Percentiles rank a stretch among this genome's conserved stretches.
Evolutionary conservation across 176 grass and related monocot genomes (phyloP).

Genomic region (Miscanthus lutarioriparius): DNA sequence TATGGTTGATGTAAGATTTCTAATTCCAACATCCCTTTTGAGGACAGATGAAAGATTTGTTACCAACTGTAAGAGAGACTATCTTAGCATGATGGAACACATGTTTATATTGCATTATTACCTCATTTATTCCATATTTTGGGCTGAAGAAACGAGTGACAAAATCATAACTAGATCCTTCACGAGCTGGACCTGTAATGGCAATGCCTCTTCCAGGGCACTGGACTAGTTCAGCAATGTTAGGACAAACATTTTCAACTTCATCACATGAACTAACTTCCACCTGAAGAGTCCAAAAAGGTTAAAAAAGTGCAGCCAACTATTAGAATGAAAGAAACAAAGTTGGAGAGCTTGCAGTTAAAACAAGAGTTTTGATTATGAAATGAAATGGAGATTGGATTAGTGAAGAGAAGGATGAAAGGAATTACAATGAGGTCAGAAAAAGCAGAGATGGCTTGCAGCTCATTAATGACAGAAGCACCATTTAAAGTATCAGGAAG

Average conservation of each 20-base stretch:
- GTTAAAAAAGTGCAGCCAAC: not conserved
- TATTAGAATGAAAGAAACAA: not conserved
- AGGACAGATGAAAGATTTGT: not conserved
- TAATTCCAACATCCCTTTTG: not conserved
- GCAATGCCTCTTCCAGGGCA: constrained; percentile 45
- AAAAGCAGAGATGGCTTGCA: not conserved
- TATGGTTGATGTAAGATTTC: not conserved
- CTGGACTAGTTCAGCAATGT: constrained; percentile 51
- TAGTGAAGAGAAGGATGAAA: not conserved
- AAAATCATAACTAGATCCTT: constrained; percentile 60
- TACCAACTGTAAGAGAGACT: not conserved
- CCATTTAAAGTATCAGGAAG: constrained; percentile 9
- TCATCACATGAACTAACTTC: constrained; percentile 63
- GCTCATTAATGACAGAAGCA: constrained; percentile 1
- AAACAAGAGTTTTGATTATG: constrained; percentile 4
- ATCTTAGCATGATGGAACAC: not conserved
- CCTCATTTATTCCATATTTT: constrained; percentile 60
- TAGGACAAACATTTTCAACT: constrained; percentile 48
- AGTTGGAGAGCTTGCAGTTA: not conserved
- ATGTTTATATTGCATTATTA: constrained; percentile 20
- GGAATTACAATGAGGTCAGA: constrained; percentile 10
- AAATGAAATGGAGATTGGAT: not conserved
- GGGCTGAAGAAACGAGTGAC: constrained; percentile 59
- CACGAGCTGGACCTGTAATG: constrained; percentile 46
- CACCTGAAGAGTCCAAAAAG: not conserved